A percentile compares a stretch with the other conserved stretches of the same genome.
These are phyloP conservation scores for Corymbia citriodora DNA, from an alignment of 441 rosid genomes.

Conservation along the genomic window DNA sequence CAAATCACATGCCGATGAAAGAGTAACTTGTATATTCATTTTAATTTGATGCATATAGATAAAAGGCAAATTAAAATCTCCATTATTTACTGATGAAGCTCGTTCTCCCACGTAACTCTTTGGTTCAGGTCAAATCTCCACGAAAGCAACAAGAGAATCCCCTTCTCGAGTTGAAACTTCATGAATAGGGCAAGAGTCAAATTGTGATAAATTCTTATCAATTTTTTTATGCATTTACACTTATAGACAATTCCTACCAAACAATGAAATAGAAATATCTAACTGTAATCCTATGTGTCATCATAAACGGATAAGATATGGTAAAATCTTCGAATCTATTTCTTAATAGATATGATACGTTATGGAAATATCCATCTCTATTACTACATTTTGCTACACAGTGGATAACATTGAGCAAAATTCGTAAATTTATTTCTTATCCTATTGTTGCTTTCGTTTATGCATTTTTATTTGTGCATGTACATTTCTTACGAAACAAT, in stretches of 20 bases:
- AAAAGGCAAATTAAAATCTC: neutral
- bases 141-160: neutral
- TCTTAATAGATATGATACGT: neutral
- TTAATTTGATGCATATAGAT: neutral
- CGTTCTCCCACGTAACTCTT: neutral
- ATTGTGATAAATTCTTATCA: neutral
- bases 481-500: neutral
- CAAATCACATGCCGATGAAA: neutral
- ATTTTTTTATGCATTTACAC: neutral
- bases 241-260: neutral
- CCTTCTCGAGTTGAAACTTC: neutral
- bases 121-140: neutral
- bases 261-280: neutral
- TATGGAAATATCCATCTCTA: accelerated
- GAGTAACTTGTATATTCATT: neutral
- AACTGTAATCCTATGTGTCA: neutral
- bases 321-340: neutral
- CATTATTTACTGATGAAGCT: neutral
- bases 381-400: accelerated
- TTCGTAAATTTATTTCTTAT: neutral
- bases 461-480: neutral
- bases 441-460: neutral
- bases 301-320: neutral
- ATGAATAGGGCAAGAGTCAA: neutral
- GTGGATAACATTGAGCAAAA: neutral